These are phyloP conservation scores for Carpinus viminea DNA, from an alignment of 306 rosid species.

Conservation along the genomic window DNA sequence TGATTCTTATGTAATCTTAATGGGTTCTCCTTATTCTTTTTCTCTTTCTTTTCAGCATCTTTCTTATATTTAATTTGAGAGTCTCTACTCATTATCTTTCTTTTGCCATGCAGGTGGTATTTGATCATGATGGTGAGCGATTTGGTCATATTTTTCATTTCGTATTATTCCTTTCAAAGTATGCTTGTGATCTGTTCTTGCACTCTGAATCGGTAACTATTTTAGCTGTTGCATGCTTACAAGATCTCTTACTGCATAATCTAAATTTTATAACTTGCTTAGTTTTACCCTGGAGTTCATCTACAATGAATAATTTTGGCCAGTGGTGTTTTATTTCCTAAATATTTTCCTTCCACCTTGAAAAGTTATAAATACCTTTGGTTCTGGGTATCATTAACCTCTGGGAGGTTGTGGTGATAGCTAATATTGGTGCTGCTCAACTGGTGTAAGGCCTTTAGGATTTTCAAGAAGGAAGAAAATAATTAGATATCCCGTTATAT, in stretches of 20 bases:
- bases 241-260: constrained; percentile 13
- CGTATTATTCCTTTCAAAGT: constrained; percentile 20
- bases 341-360: not conserved
- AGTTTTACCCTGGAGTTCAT: constrained; percentile 4
- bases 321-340: not conserved
- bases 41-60: constrained; percentile 1
- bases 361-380: not conserved
- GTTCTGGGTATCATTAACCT: not conserved
- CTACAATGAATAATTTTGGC: constrained; percentile 11
- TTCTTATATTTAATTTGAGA: constrained; percentile 3
- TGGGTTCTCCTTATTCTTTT: not conserved
- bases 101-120: constrained; percentile 80
- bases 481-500: not conserved
- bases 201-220: constrained; percentile 2
- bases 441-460: not conserved
- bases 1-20: not conserved
- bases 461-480: not conserved
- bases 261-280: not conserved
- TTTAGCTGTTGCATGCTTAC: constrained; percentile 10
- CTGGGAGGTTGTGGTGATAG: not conserved
- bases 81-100: constrained; percentile 28
- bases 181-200: constrained; percentile 26
- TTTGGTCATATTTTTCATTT: constrained; percentile 8
- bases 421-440: not conserved
- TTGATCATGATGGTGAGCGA: constrained; percentile 97